phyloP scores from a whole-genome alignment of 768 basidiomycete species.

The Tulasnella sp. region DNA sequence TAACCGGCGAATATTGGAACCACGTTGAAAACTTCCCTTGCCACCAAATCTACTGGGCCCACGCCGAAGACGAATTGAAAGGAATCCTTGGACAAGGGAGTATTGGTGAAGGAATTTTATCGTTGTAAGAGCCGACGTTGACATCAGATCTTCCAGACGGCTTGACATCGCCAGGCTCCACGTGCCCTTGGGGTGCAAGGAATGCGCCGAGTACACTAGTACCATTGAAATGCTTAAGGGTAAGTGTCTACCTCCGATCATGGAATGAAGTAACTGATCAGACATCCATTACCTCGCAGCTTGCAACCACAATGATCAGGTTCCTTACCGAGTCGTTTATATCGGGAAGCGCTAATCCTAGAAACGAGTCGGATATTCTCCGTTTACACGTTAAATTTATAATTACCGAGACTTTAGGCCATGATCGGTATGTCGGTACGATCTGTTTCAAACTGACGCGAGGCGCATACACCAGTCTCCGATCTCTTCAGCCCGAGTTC shows the following conservation, averaged over 20 bases:
- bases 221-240: neutral
- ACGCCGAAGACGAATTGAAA: conserved; percentile 19
- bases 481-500: neutral
- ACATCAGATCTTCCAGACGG: neutral
- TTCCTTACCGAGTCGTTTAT: neutral
- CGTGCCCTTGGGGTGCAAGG: conserved; percentile 15
- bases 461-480: neutral
- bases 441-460: neutral
- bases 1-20: conserved; percentile 28
- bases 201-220: neutral
- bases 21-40: conserved; percentile 28
- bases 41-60: neutral
- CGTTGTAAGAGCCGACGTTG: neutral
- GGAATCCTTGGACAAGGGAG: conserved; percentile 5
- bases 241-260: neutral
- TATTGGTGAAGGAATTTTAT: neutral
- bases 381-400: neutral
- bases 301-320: neutral
- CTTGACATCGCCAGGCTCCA: conserved; percentile 17
- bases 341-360: neutral
- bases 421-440: conserved; percentile 6
- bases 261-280: neutral
- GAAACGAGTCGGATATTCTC: neutral
- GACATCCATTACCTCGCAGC: neutral
- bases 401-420: conserved; percentile 12